phyloP scores from a whole-genome alignment of 306 rosid genomes.

The Cicer judaicum region DNA sequence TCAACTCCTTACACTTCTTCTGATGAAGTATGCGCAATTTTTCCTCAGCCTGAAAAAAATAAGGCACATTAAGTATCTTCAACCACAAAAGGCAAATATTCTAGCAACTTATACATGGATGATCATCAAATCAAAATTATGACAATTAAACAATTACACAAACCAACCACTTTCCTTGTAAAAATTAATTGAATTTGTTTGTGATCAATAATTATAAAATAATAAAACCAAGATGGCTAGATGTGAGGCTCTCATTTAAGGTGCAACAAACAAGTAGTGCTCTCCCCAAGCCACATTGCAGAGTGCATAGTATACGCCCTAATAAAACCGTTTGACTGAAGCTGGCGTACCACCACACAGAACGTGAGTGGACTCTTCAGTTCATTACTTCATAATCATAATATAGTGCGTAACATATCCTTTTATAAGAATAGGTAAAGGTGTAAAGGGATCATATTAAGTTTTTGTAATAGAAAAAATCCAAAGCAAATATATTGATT shows the following conservation, averaged over 20 bases:
- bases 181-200: background rate
- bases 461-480: too few relatives aligned
- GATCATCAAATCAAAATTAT: background rate
- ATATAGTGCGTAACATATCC: too few relatives aligned
- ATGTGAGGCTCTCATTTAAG: background rate
- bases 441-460: too few relatives aligned
- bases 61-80: background rate
- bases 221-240: background rate
- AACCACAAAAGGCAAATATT: background rate
- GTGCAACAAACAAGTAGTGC: background rate
- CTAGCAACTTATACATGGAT: background rate
- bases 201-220: background rate
- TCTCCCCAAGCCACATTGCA: background rate
- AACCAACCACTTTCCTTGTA: background rate
- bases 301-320: background rate
- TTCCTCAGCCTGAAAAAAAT: slow-evolving; percentile 66
- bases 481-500: too few relatives aligned
- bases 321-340: background rate
- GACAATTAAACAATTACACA: background rate
- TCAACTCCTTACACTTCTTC: slow-evolving; percentile 71
- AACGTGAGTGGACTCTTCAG: too few relatives aligned
- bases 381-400: too few relatives aligned
- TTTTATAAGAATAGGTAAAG: too few relatives aligned
- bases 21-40: slow-evolving; percentile 66
- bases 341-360: background rate